Evolutionary conservation across 352 stramenopile species (phyloP), one percentile per base, ranked within the genome.

Genomic region (Phytophthora palmivora): DNA sequence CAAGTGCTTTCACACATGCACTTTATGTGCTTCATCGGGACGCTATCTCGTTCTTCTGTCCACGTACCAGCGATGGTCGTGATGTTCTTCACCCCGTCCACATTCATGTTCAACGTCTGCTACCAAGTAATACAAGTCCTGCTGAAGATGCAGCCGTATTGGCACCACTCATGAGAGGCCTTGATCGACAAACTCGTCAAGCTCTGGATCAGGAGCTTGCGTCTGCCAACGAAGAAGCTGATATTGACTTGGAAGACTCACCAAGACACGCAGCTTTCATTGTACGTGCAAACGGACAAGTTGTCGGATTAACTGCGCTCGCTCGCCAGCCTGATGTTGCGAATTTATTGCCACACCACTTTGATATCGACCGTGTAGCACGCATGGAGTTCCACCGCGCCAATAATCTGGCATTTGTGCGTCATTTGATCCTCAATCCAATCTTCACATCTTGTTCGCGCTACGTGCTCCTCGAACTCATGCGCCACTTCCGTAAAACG

Each of bases 381-480:
- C 58, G 78, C 46, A 74, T 83, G 57, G 62, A 79, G 30, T 84
- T 87, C 47, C 85, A 96, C 47, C 82, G 86, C 6, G 77, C 84
- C 1, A 88, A 89, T 54, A 82, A 91, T 22, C 74, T 95, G 56
- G 79, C 74, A 4, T 64, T 88, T 15, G 47, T 97, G 8, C 73
- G 72, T 12, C 56, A 79, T 18, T 79, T 94, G 32, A 59, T 89
- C 7, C 69, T 96, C 9, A 92, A 94, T 56, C 88, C 89, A 8
- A 84, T 91, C 12, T 94, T 94, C 43, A 57, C 66, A 6, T 64
- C 71, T 6, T 89, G 80, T 49, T 74, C 73, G 16, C 75, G 84
- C 0, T 88, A 82, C 59, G 50, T 95, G 10, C 55, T 96, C 3
- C 79, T 91, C 42, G 89, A 96, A 70, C 68, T 92, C 12, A 92